Conservation (phyloP, 352 stramenopile species). For the Globisporangium abappressorium region DNA sequence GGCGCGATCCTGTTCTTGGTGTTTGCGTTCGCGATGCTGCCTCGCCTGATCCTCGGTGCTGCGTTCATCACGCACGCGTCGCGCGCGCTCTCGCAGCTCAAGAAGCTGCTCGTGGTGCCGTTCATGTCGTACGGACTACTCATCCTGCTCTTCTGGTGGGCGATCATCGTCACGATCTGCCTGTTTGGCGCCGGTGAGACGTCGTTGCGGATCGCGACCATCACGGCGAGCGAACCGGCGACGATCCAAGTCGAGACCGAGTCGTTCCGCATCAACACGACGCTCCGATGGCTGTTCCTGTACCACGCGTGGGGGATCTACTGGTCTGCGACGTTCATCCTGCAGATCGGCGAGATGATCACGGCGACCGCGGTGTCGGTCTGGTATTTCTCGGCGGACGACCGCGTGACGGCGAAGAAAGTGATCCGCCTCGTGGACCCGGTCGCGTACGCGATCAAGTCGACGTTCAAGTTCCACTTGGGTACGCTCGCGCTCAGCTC, state of each 20-base stretch:
- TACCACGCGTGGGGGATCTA: slow-evolving; percentile 80
- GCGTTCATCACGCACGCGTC: slow-evolving; percentile 80
- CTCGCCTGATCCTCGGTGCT: slow-evolving; percentile 57
- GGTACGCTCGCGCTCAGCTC: slow-evolving; percentile 72
- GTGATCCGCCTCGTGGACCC: slow-evolving; percentile 48
- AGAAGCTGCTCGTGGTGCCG: slow-evolving; percentile 61
- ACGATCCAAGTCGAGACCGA: slow-evolving; percentile 61
- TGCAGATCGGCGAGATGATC: slow-evolving; percentile 73
- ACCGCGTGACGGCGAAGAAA: slow-evolving; percentile 57
- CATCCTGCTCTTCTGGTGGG: slow-evolving; percentile 68
- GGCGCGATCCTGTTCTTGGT: slow-evolving; percentile 65
- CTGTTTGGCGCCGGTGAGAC: slow-evolving; percentile 70
- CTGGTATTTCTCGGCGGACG: slow-evolving; percentile 77
- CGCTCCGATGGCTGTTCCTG: slow-evolving; percentile 74
- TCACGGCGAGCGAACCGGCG: slow-evolving; percentile 39
- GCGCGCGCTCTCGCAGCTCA: slow-evolving; percentile 58
- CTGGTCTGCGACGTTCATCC: slow-evolving; percentile 67
- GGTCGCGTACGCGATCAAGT: slow-evolving; percentile 62
- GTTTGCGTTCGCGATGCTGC: slow-evolving; percentile 60
- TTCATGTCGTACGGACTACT: slow-evolving; percentile 69
- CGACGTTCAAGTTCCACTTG: slow-evolving; percentile 66
- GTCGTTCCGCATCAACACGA: slow-evolving; percentile 60
- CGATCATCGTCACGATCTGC: slow-evolving; percentile 67
- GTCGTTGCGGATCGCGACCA: slow-evolving; percentile 54
- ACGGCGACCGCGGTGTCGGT: slow-evolving; percentile 65